Base-by-base conservation (phyloP, 2,329 filamentous ascomycete species). In the Trichoderma semiorbis region DNA sequence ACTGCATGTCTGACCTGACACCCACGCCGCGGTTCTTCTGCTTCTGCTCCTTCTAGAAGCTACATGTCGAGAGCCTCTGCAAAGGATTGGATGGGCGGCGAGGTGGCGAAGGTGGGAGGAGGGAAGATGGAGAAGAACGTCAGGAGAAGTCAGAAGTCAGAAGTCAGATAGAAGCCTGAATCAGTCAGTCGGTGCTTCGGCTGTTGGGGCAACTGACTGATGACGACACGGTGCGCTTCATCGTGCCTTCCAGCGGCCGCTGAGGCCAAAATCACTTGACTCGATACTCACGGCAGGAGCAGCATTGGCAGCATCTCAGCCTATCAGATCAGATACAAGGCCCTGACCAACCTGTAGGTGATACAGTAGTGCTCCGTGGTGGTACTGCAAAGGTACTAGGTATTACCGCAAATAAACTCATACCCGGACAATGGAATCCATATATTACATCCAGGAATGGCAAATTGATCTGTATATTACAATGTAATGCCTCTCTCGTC, bases 31-130 rank as follows among this genome's bases (percentile, higher is more conserved):
- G 21, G n/a, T 34, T 69, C 24, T 39, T 14, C 32, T 57, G 11
- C 26, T 69, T 69, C 24, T 39, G 18, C 32, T 57, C 11, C 26
- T 69, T 69, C 55, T 50, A 69, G 66, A 69, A 69, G 66, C 66
- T 18, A 32, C 36, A 53, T 11, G 24, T 6, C 34, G 24, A 36
- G 24, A 18, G 39, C 24, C 14, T 34, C 64, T 14, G 64, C n/a
- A n/a, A 26, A 58, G 64, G 26, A 26, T n/a, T 32, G 50, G 16
- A 26, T n/a, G 50, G 50, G 16, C 16, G 50, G 64, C 32, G 64
- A 57, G 6, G 62, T 65, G 62, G 62, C 62, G n/a, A 43, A 43
- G 26, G 53, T 32, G 7, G 12, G 18, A 58, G 32, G 47, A 30
- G 53, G 28, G 64, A 58, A 43, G 50, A 28, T 28, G 18, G 53